phyloP scores from a whole-genome alignment of 805 yeast genomes.

The Ogataea neopini region DNA sequence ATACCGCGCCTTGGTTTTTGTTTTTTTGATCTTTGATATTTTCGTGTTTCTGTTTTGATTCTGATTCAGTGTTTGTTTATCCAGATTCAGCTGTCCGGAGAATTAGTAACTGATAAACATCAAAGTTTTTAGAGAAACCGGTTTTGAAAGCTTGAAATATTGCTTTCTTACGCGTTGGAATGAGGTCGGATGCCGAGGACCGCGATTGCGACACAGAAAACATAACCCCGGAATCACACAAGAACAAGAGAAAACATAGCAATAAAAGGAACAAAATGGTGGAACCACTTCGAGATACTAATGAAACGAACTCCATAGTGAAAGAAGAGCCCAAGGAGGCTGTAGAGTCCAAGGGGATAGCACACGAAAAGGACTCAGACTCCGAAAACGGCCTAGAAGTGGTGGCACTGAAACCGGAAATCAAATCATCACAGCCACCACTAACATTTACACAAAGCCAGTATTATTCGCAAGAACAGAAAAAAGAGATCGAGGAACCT shows the following conservation, averaged over 20 bases:
- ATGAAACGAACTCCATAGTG: background rate
- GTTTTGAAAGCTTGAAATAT: too few relatives aligned
- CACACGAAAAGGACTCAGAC: background rate
- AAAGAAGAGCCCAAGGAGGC: background rate
- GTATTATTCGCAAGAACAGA: slow-evolving; percentile 11
- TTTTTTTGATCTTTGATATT: background rate
- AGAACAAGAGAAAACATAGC: background rate
- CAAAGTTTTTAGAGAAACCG: too few relatives aligned
- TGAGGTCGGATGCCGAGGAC: slow-evolving; percentile 4
- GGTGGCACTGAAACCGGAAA: slow-evolving; percentile 16
- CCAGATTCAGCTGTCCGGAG: background rate
- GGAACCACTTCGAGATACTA: slow-evolving; percentile 5
- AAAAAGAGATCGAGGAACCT: slow-evolving; percentile 14
- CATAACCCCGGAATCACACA: slow-evolving; percentile 1
- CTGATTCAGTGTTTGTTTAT: background rate
- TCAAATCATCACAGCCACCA: background rate
- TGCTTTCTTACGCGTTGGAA: background rate
- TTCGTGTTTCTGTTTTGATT: slow-evolving; percentile 5
- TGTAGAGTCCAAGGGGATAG: too few relatives aligned
- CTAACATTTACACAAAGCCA: slow-evolving; percentile 10
- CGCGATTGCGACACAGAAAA: slow-evolving; percentile 8
- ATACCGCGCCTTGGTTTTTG: slow-evolving; percentile 5
- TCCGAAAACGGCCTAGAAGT: slow-evolving; percentile 12
- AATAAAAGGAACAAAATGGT: slow-evolving; percentile 2
- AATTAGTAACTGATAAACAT: background rate